Conservation (phyloP, 2,329 filamentous ascomycete species). For the Daldinia eschscholtzii region DNA sequence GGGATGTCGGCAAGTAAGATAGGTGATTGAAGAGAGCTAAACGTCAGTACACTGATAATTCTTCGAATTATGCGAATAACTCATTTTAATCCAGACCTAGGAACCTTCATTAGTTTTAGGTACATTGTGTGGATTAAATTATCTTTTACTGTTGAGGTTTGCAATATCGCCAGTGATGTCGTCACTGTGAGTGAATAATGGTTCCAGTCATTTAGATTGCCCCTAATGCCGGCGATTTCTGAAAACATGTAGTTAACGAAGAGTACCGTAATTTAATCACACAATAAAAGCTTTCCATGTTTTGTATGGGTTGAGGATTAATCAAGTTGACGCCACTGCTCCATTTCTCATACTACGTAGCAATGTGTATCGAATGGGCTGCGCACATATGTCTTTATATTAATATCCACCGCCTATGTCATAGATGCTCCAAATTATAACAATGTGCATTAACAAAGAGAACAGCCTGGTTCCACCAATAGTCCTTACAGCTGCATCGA, state of each 20-base stretch:
- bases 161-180: background rate
- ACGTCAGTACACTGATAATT: background rate
- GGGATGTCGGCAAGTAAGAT: background rate
- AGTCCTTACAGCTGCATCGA: background rate
- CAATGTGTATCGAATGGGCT: conserved; percentile 3
- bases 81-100: background rate
- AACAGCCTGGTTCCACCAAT: background rate
- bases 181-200: background rate
- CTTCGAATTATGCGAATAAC: background rate
- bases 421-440: background rate
- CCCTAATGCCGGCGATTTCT: background rate
- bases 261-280: background rate
- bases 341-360: background rate
- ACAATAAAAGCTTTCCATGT: background rate
- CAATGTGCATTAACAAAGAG: background rate
- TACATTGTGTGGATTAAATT: background rate
- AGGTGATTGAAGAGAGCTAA: background rate
- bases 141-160: background rate
- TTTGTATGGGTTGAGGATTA: background rate
- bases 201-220: background rate
- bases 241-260: background rate
- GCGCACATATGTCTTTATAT: background rate
- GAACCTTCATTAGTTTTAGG: background rate
- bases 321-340: background rate
- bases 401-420: conserved; percentile 1